Evolutionary conservation across 2,329 filamentous ascomycete genomes (phyloP).

Genomic region (Atkinsonella hypoxylon): DNA sequence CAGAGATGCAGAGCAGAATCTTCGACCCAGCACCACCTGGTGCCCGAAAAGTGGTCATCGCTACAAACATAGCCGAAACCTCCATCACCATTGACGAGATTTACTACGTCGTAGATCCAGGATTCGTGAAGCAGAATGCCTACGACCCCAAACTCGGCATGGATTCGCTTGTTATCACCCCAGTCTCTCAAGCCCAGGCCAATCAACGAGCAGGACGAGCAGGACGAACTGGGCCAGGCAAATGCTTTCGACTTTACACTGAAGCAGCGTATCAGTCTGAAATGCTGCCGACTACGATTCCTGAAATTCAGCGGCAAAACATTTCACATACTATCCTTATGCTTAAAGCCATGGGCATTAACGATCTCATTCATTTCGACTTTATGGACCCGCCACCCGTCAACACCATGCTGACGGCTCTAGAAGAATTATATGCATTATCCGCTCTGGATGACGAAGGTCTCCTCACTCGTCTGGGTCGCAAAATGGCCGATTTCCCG

Average conservation of each 20-base stretch:
- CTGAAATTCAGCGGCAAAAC: conserved; percentile 93
- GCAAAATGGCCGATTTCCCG: conserved; percentile 97
- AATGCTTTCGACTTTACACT: conserved; percentile 91
- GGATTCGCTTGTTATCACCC: conserved; percentile 91
- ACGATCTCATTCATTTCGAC: conserved; percentile 92
- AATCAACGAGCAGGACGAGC: conserved; percentile 89
- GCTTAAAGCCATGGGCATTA: conserved; percentile 98
- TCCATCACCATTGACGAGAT: conserved; percentile 97
- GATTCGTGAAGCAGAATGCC: conserved; percentile 94
- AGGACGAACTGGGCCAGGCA: conserved; percentile 87
- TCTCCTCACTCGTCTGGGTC: conserved; percentile 75
- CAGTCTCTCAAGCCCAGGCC: conserved; percentile 92
- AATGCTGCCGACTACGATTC: conserved; percentile 92
- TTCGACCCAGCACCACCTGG: conserved; percentile 87
- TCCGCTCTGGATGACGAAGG: conserved; percentile 92
- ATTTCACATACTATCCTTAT: conserved; percentile 87
- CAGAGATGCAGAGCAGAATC: conserved; percentile 85
- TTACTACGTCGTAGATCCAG: conserved; percentile 93
- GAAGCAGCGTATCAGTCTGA: conserved; percentile 92
- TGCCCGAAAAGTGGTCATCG: conserved; percentile 86
- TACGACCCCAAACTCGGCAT: conserved; percentile 97
- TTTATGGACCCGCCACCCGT: conserved; percentile 98
- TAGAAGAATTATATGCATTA: conserved; percentile 90
- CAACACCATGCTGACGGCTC: conserved; percentile 91
- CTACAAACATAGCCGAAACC: conserved; percentile 96